phyloP scores from a whole-genome alignment of 116 monocot genomes.

The Dioscorea cayenensis region DNA sequence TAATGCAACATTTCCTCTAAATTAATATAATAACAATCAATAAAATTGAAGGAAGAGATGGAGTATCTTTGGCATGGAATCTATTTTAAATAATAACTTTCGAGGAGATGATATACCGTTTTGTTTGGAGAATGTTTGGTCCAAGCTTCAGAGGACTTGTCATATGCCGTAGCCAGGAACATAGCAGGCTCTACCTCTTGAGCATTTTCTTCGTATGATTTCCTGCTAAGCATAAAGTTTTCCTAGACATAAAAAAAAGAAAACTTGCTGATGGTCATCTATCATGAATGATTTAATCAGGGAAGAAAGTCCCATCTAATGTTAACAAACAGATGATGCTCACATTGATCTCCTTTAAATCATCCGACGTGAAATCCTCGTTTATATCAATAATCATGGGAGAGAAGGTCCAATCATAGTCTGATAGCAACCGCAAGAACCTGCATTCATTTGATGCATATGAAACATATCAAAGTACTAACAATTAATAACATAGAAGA shows the following conservation, averaged over 20 bases:
- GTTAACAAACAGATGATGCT: conserved; percentile 1
- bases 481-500: background rate
- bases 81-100: too few relatives aligned
- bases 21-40: too few relatives aligned
- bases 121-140: conserved; percentile 65
- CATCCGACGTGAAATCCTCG: conserved; percentile 47
- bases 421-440: conserved; percentile 79
- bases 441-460: conserved; percentile 19
- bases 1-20: too few relatives aligned
- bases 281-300: background rate
- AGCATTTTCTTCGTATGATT: conserved; percentile 51
- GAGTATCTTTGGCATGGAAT: too few relatives aligned
- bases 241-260: conserved; percentile 26
- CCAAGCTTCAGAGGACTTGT: conserved; percentile 89
- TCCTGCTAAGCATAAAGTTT: conserved; percentile 63
- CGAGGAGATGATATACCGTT: conserved; percentile 23
- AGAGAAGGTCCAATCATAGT: conserved; percentile 75
- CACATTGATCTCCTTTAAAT: conserved; percentile 78
- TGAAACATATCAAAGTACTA: background rate
- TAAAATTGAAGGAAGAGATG: too few relatives aligned
- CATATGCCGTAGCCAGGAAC: conserved; percentile 91
- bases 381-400: conserved; percentile 92
- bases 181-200: conserved; percentile 50
- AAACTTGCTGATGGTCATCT: background rate
- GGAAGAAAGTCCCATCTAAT: background rate